A percentile compares a stretch with the other conserved stretches of the same genome.
Evolutionary conservation across 768 basidiomycete genomes (phyloP).

Genomic region (Leccinellum rugosiceps): DNA sequence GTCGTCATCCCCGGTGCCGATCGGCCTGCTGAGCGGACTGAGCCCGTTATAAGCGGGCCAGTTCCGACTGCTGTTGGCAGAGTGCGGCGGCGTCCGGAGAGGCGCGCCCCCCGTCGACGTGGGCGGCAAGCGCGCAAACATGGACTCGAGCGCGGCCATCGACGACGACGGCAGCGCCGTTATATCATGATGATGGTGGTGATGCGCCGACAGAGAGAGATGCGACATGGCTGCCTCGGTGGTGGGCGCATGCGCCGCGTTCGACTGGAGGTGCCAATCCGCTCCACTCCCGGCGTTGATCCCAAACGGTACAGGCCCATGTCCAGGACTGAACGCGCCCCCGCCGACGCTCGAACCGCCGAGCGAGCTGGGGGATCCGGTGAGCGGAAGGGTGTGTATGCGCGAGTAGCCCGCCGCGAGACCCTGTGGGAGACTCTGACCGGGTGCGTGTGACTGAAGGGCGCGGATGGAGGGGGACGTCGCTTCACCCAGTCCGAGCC

Average conservation of each 20-base stretch:
- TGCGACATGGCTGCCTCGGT: constrained; percentile 20
- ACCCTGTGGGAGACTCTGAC: constrained; percentile 88
- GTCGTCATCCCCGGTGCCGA: constrained; percentile 50
- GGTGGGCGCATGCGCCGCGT: constrained; percentile 14
- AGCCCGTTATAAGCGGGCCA: constrained; percentile 40
- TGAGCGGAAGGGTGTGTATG: constrained; percentile 68
- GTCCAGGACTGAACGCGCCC: constrained; percentile 29
- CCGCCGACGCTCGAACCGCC: constrained; percentile 27
- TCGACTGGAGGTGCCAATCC: constrained; percentile 30
- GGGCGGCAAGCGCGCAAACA: constrained; percentile 48
- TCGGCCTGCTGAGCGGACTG: constrained; percentile 63
- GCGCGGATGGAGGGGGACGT: constrained; percentile 75
- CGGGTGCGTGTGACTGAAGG: constrained; percentile 83
- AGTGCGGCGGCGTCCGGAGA: constrained; percentile 27
- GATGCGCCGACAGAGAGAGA: constrained; percentile 24
- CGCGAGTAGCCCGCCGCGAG: constrained; percentile 88
- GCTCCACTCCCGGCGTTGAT: constrained; percentile 27
- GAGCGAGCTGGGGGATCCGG: constrained; percentile 36
- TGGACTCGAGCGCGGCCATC: constrained; percentile 41
- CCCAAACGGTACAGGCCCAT: constrained; percentile 29
- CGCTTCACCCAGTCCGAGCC: constrained; percentile 29
- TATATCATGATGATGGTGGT: constrained; percentile 26
- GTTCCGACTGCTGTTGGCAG: constrained; percentile 23
- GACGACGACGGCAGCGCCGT: constrained; percentile 9
- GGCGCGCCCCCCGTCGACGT: constrained; percentile 12